These are phyloP conservation scores for Croton laevigatus DNA, from an alignment of 441 rosid genomes.

Conservation along the genomic window DNA sequence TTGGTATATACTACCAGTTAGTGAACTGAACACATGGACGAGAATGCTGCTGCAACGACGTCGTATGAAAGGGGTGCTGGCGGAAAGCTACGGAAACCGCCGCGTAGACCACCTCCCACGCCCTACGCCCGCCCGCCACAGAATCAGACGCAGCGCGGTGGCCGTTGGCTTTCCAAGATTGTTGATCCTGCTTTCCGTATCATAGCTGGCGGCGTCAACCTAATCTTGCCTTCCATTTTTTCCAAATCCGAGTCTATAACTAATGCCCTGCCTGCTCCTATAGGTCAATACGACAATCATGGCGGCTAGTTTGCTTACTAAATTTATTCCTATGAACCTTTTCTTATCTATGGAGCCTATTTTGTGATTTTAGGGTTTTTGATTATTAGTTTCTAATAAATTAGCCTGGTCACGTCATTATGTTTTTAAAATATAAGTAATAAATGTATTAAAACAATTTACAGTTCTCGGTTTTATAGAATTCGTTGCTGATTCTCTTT, in stretches of 20 bases:
- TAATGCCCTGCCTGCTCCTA: slow-evolving; percentile 37
- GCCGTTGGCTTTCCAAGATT: slow-evolving; percentile 63
- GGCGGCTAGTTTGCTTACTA: slow-evolving; percentile 45
- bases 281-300: slow-evolving; percentile 18
- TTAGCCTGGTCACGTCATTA: too few species aligned
- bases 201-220: slow-evolving; percentile 22
- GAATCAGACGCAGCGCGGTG: slow-evolving; percentile 35
- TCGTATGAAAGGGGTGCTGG: slow-evolving; percentile 54
- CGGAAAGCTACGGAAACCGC: slow-evolving; percentile 56
- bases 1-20: not conserved
- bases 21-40: not conserved
- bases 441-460: too few species aligned
- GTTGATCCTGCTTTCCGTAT: slow-evolving; percentile 62
- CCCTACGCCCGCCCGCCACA: slow-evolving; percentile 70
- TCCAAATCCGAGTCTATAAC: slow-evolving; percentile 29
- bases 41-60: slow-evolving; percentile 30
- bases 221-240: slow-evolving; percentile 60
- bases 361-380: slow-evolving; percentile 15
- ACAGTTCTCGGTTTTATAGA: not conserved
- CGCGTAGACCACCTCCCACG: slow-evolving; percentile 40
- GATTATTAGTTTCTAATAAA: too few species aligned
- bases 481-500: not conserved
- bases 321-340: not conserved
- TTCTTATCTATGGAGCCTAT: too few species aligned
- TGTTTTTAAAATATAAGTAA: too few species aligned